Evolutionary conservation across 2,329 filamentous ascomycete species (phyloP).

Genomic region (Epichloe gansuensis): DNA sequence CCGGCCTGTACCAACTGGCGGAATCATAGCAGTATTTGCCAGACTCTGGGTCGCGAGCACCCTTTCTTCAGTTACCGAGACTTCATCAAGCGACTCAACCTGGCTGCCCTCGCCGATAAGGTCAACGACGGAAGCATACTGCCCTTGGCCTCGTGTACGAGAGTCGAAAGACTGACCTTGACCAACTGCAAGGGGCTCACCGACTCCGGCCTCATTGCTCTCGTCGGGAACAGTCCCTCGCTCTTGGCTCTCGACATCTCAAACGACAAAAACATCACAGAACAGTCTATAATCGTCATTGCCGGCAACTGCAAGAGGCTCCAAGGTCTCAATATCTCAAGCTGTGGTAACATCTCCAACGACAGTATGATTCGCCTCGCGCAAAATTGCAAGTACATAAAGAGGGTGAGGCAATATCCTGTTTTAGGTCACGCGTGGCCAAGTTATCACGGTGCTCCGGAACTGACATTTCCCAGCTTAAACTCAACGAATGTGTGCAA

Average conservation of each 20-base stretch:
- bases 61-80: conserved; percentile 82
- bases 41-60: conserved; percentile 56
- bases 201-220: conserved; percentile 66
- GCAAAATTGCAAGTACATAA: conserved; percentile 71
- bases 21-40: conserved; percentile 69
- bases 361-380: conserved; percentile 73
- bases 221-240: conserved; percentile 67
- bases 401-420: conserved; percentile 49
- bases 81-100: conserved; percentile 82
- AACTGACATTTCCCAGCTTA: conserved; percentile 44
- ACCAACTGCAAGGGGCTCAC: conserved; percentile 80
- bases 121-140: conserved; percentile 83
- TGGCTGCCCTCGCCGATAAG: conserved; percentile 60
- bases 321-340: conserved; percentile 86
- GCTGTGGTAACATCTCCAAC: conserved; percentile 73
- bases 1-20: conserved; percentile 81
- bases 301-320: conserved; percentile 71
- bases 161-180: conserved; percentile 82
- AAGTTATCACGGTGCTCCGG: not conserved
- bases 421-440: not conserved
- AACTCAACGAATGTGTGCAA: conserved; percentile 85
- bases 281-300: conserved; percentile 63
- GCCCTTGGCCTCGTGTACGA: conserved; percentile 72
- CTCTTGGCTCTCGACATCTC: conserved; percentile 87
- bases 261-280: conserved; percentile 70